These are phyloP conservation scores for Ulmus americana DNA, from an alignment of 331 rosid genomes.

Conservation along the genomic window DNA sequence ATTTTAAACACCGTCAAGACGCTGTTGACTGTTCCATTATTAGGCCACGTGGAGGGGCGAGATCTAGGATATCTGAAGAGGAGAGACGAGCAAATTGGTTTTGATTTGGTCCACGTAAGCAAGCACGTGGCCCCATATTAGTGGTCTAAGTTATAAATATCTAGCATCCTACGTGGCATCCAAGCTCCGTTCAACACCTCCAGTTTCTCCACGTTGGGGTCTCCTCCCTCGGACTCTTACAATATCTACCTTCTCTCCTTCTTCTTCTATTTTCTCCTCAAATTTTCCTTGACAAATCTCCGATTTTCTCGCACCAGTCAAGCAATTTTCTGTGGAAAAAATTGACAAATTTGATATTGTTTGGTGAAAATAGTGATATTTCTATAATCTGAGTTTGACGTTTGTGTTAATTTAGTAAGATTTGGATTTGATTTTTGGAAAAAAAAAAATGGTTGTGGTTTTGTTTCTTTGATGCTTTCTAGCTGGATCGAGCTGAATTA, in stretches of 20 bases:
- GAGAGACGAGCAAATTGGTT: constrained; percentile 37
- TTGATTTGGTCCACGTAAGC: constrained; percentile 54
- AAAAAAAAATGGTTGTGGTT: neutral
- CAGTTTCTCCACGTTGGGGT: constrained; percentile 49
- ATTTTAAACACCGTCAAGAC: too few relatives aligned
- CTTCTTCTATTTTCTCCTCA: neutral
- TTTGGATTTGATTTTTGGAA: neutral
- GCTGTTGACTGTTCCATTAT: too few relatives aligned
- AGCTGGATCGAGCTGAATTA: constrained; percentile 32
- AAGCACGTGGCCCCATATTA: constrained; percentile 10
- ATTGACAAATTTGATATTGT: neutral
- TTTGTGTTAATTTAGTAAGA: neutral
- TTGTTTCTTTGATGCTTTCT: neutral
- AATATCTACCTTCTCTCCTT: constrained; percentile 16
- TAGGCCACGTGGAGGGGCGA: constrained; percentile 45
- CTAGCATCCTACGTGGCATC: constrained; percentile 36
- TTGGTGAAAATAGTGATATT: too few relatives aligned
- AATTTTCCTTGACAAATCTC: too few relatives aligned
- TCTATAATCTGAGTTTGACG: neutral
- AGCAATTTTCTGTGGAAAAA: constrained; percentile 3
- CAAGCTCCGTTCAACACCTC: constrained; percentile 34
- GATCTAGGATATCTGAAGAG: constrained; percentile 11
- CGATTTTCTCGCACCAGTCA: constrained; percentile 26
- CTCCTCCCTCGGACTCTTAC: neutral
- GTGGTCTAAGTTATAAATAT: constrained; percentile 48